A percentile compares a stretch with the other conserved stretches of the same genome.
Conservation (phyloP, 345 rosid species). For the Eucalyptus albens region DNA sequence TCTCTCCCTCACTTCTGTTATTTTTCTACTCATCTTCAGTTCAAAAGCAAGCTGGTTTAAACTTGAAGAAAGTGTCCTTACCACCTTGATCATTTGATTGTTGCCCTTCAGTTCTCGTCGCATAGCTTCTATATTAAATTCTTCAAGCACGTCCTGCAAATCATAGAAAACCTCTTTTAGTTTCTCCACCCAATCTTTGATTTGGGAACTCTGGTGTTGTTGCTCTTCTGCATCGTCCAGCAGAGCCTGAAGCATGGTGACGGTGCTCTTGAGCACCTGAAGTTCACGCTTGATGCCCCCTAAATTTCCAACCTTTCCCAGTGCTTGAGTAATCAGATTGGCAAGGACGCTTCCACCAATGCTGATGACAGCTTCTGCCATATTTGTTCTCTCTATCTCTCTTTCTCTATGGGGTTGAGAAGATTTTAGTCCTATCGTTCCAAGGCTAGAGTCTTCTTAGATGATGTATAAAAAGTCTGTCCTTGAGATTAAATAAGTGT, state of each 20-base stretch:
- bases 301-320: no score
- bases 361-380: no score
- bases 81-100: neutral
- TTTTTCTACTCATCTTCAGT: neutral
- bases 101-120: neutral
- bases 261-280: rapidly evolving
- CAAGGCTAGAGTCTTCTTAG: no score
- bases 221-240: neutral
- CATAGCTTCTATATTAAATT: neutral
- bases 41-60: neutral
- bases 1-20: neutral
- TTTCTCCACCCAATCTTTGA: neutral
- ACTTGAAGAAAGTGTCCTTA: neutral
- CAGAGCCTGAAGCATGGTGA: neutral
- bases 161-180: neutral
- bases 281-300: neutral
- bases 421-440: no score
- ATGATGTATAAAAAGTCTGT: no score
- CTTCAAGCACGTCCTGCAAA: neutral
- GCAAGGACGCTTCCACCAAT: no score
- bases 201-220: neutral
- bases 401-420: no score
- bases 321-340: no score
- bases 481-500: no score
- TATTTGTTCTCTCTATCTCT: no score